Evolutionary conservation across 2,329 filamentous ascomycete genomes (phyloP).

Genomic region (Trichoderma breve): DNA sequence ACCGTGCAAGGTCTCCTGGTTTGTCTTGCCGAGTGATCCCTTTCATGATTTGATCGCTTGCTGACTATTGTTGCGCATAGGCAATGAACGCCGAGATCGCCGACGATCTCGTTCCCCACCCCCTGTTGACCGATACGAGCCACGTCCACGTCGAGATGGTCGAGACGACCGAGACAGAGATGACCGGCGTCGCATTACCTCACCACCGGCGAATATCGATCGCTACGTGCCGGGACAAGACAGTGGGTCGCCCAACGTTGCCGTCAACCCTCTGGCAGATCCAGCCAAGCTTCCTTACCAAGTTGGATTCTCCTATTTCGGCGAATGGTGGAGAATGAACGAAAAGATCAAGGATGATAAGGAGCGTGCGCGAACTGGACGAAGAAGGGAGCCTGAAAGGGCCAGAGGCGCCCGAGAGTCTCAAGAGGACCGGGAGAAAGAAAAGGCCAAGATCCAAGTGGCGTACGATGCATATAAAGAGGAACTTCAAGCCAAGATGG

Average conservation of each 20-base stretch:
- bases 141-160: conserved; percentile 64
- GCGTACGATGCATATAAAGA: conserved; percentile 68
- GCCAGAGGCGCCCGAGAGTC: conserved; percentile 62
- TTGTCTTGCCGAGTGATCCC: conserved; percentile 37
- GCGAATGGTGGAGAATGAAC: conserved; percentile 82
- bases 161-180: conserved; percentile 58
- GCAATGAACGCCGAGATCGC: conserved; percentile 58
- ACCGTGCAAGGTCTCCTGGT: conserved; percentile 70
- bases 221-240: conserved; percentile 79
- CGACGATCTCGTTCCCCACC: conserved; percentile 68
- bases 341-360: conserved; percentile 81
- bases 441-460: conserved; percentile 73
- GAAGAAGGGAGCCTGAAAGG: conserved; percentile 63
- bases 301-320: conserved; percentile 81
- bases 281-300: conserved; percentile 73
- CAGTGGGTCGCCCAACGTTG: conserved; percentile 42
- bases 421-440: conserved; percentile 73
- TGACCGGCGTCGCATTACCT: conserved; percentile 59
- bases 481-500: conserved; percentile 73
- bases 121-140: conserved; percentile 74
- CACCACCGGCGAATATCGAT: conserved; percentile 72
- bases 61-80: conserved; percentile 37
- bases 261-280: conserved; percentile 67
- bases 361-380: conserved; percentile 67
- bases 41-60: not conserved